phyloP scores from a whole-genome alignment of 1,139 yeast species.

The Protomyces macrosporus region DNA sequence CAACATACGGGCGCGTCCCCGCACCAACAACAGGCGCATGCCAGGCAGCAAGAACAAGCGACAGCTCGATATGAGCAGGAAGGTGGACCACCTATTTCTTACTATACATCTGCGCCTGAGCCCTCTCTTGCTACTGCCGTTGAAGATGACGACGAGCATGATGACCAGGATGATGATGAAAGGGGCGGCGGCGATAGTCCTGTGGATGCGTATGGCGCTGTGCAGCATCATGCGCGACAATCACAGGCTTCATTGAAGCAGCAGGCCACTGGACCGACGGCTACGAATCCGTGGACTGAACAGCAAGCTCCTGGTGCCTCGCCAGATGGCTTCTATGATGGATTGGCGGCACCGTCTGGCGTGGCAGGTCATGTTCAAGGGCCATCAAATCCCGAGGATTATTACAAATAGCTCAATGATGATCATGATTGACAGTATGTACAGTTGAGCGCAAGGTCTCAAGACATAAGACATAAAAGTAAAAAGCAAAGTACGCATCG shows the following conservation, averaged over 20 bases:
- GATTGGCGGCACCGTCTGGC: too few relatives aligned
- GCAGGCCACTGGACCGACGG: background rate
- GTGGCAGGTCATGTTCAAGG: background rate
- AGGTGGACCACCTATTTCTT: constrained; percentile 22
- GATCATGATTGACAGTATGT: background rate
- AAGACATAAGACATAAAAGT: background rate
- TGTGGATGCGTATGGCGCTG: background rate
- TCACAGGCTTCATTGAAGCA: background rate
- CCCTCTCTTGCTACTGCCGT: background rate
- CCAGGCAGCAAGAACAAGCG: too few relatives aligned
- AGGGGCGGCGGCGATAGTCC: background rate
- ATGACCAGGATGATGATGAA: background rate
- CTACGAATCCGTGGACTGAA: background rate
- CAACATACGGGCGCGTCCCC: too few relatives aligned
- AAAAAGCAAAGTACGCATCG: background rate
- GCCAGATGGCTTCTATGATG: too few relatives aligned
- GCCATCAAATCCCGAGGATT: background rate
- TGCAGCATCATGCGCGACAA: background rate
- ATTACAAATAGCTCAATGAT: background rate
- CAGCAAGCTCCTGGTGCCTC: background rate
- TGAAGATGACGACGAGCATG: background rate
- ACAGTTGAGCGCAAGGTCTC: background rate
- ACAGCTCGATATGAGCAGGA: constrained; percentile 6
- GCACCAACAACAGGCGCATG: too few relatives aligned
- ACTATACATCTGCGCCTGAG: constrained; percentile 2